Conservation (phyloP, 2,329 filamentous ascomycete species). For the Biscogniauxia mediterranea region DNA sequence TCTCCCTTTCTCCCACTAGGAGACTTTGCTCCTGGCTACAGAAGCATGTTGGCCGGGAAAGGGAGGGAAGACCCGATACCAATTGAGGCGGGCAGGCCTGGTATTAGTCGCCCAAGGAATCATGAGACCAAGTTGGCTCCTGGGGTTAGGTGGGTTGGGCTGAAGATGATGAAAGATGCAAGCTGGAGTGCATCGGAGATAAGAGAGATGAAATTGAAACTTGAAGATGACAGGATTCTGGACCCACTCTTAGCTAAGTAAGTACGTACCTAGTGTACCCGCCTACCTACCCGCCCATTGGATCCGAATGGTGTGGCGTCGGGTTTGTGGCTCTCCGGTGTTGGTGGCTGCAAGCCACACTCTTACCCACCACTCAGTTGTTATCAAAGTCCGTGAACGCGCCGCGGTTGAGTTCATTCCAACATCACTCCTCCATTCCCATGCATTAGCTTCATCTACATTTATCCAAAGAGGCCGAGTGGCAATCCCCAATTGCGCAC, state of each 20-base stretch:
- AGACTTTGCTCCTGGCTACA: constrained; percentile 2
- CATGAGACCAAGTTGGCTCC: too few relatives aligned
- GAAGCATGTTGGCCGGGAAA: not conserved
- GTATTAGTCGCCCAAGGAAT: not conserved
- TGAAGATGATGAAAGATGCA: not conserved
- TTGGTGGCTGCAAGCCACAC: not conserved
- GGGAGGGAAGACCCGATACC: too few relatives aligned
- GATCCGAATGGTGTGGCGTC: not conserved
- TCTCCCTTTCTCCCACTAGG: not conserved
- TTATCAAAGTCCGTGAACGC: too few relatives aligned
- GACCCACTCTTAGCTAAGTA: too few relatives aligned
- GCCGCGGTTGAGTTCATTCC: too few relatives aligned
- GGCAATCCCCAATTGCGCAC: too few relatives aligned
- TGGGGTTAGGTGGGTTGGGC: not conserved
- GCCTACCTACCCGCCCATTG: not conserved
- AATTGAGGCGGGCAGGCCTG: not conserved
- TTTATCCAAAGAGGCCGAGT: too few relatives aligned
- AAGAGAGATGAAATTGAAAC: not conserved
- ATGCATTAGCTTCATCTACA: too few relatives aligned
- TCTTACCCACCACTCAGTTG: too few relatives aligned
- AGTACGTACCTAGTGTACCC: not conserved
- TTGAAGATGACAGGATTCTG: not conserved
- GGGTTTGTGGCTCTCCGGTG: constrained; percentile 1
- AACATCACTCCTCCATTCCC: too few relatives aligned
- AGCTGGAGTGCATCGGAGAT: not conserved